Evolutionary conservation across 192 early-diverging fungal species (phyloP), one percentile per base, ranked within the genome.

Genomic region (Obelidium mucronatum): DNA sequence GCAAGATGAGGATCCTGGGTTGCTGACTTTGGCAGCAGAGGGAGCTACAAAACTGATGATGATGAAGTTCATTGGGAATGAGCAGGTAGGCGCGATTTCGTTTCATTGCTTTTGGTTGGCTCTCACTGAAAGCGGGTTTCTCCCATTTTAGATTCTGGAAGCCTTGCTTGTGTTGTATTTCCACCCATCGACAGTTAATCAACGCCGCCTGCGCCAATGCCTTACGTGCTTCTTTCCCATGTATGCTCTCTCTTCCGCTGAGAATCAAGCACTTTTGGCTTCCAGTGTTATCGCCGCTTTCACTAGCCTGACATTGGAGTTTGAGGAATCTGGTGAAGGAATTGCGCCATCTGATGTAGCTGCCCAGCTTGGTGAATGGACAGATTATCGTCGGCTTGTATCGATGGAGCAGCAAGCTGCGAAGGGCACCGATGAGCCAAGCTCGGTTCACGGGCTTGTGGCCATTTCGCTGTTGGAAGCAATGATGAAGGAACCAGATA

Each of bases 141-240:
- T 8, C 48, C 28, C 36, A 30, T 81, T 3, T 5, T 54, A 93
- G 91, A 81, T 90, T 56, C 79, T 97, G 56, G 86, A 92, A 44
- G 83, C 89, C 75, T 75, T 97, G 78, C 81, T 95, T n/a, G 80
- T 94, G 0, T 78, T 95, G 22, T 97, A 96, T 81, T 96, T 92
- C 80, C 90, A 95, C 78, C 92, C 92, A 22, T 73, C 80, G 1
- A 94, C 92, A 5, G 80, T 74, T 13, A 73, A 60, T 37, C 95
- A 95, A 74, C 80, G 90, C 56, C 85, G 89, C 15, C 80, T 94
- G 63, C 84, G 92, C 0, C 94, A 96, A 76, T 97, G 94, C 72
- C 85, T 97, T n/a, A 88, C 86, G 28, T 97, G 95, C 77, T 97
- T 97, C 65, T 88, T 97, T 65, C 94, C 93, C 6, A 92, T 91